Conservation (phyloP, 257 asterid species). For the Lycium barbarum region DNA sequence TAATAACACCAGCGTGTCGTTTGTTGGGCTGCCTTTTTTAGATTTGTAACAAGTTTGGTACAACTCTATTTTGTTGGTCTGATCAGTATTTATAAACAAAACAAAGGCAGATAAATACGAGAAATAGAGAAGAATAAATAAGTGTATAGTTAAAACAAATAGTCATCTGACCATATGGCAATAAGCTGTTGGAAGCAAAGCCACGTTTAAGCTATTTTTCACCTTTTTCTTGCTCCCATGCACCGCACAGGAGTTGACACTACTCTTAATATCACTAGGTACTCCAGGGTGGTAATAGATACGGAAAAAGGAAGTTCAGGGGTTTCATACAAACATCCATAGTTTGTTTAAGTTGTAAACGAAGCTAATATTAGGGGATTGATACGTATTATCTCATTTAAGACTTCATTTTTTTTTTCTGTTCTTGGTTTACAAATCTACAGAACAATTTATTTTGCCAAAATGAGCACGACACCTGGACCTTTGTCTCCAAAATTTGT, state of each 20-base stretch:
- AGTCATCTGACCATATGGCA: neutral
- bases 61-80: neutral
- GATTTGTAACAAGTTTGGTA: neutral
- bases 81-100: too few species aligned
- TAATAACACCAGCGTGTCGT: neutral
- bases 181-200: neutral
- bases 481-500: constrained; percentile 72
- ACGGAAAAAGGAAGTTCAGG: neutral
- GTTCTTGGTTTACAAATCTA: constrained; percentile 32
- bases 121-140: neutral
- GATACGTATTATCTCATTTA: constrained; percentile 1
- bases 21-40: neutral
- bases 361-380: neutral
- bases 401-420: constrained; percentile 17
- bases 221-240: neutral
- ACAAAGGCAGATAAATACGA: neutral
- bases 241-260: neutral
- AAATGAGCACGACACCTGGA: constrained; percentile 62
- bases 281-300: constrained; percentile 11
- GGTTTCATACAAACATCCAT: neutral
- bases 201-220: neutral
- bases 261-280: constrained; percentile 16
- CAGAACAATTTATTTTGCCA: constrained; percentile 59
- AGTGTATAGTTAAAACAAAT: neutral
- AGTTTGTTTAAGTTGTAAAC: neutral